Conservation (phyloP, 139 green algal genomes). For the Chlorella sp. region DNA sequence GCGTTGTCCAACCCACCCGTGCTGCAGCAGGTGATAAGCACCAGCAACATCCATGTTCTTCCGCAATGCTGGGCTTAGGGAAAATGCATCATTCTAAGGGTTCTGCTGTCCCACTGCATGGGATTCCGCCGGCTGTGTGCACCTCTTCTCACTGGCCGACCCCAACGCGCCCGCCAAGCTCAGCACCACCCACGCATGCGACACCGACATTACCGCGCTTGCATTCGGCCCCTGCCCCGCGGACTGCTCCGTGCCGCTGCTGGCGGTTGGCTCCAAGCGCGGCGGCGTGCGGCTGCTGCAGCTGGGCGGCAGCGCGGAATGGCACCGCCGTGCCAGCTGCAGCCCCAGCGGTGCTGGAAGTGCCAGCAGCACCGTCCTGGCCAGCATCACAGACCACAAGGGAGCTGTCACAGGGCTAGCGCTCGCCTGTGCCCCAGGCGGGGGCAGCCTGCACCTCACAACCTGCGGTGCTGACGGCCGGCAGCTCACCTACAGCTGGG, state of each 20-base stretch:
- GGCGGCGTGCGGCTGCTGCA: slow-evolving; percentile 2
- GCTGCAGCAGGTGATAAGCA: no score
- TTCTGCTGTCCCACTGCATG: not conserved
- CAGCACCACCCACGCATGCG: not conserved
- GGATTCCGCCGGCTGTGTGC: not conserved
- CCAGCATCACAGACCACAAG: not conserved
- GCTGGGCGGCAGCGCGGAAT: not conserved
- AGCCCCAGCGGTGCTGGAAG: not conserved
- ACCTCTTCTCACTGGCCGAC: not conserved
- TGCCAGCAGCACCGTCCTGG: not conserved
- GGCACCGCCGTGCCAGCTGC: no score
- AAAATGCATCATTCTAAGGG: no score
- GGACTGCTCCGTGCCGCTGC: not conserved
- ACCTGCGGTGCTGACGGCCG: not conserved
- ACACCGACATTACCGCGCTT: not conserved
- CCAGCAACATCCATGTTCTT: no score
- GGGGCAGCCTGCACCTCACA: not conserved
- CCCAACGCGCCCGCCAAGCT: not conserved
- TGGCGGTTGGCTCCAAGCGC: not conserved
- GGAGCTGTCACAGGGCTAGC: not conserved
- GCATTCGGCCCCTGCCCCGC: not conserved
- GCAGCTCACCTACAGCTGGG: not conserved
- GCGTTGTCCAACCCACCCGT: no score
- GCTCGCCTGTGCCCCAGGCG: not conserved
- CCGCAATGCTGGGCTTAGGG: no score